Base-by-base conservation (phyloP, 176 grass and related monocot species). In the Miscanthus lutarioriparius region DNA sequence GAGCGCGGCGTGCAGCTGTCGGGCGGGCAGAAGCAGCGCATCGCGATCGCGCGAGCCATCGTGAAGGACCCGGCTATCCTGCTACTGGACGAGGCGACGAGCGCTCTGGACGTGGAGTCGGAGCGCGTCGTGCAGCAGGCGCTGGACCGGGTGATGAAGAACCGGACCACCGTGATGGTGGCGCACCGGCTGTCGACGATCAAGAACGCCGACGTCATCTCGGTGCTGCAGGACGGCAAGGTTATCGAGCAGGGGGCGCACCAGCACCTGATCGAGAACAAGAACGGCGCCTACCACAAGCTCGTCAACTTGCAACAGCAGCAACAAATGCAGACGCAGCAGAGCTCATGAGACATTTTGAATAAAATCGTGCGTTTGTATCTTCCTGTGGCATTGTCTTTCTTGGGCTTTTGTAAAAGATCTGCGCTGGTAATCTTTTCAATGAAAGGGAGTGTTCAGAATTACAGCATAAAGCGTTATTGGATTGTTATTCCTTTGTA, bases 1-100 rank as follows among this genome's bases (percentile, higher is more conserved):
- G 93, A 98, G 85, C 91, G 96, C 8, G 96, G 96, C 14, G 90
- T 98, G 80, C 96, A 98, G 75, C 87, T 98, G 5, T 98, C 96
- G 0, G 96, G 96, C 4, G 96, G 96, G 33, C 96, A 98, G 86
- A 90, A 87, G 85, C 96, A 98, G 87, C 93, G 96, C 15, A 92
- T 98, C 70, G 96, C 96, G n/a, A 98, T 98, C 23, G 96, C 96
- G 5, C 86, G 96, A 3, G 96, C 96, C 32, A 94, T 98, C 67
- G 87, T 95, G 0, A 94, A 94, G 79, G 85, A 98, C 48, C 96
- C 93, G 1, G 87, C 91, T 0, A 91, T 98, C 86, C 83, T 98
- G 56, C 80, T 98, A 30, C 88, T 98, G 10, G 95, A 98, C 74
- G 95, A 98, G 89, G 95, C 95, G 15, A 98, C 95, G 0, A 98